Evolutionary conservation across 2,329 filamentous ascomycete genomes (phyloP).

Genomic region (Lecanicillium sp.): DNA sequence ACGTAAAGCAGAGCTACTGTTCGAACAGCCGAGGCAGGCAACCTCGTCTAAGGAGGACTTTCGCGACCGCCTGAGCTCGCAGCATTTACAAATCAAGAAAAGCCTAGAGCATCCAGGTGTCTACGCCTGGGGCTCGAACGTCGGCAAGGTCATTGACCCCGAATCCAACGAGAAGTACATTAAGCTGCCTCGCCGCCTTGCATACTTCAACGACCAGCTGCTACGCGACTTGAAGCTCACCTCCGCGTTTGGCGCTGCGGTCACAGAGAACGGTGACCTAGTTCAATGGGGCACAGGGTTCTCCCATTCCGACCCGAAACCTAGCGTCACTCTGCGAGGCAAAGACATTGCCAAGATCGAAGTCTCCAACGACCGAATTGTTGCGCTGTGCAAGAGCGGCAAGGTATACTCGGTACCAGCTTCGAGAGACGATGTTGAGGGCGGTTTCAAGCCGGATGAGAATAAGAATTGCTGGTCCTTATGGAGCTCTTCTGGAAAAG

Average conservation of each 20-base stretch:
- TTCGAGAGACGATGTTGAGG: slow-evolving; percentile 62
- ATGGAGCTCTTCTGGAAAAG: slow-evolving; percentile 42
- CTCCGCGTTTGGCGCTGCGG: slow-evolving; percentile 73
- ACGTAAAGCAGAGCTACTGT: slow-evolving; percentile 50
- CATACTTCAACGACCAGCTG: slow-evolving; percentile 77
- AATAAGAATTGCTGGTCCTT: slow-evolving; percentile 62
- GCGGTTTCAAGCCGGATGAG: slow-evolving; percentile 57
- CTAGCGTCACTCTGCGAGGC: slow-evolving; percentile 67
- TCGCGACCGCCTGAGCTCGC: slow-evolving; percentile 70
- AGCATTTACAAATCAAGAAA: slow-evolving; percentile 80
- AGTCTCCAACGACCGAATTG: slow-evolving; percentile 75
- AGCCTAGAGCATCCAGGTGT: slow-evolving; percentile 81
- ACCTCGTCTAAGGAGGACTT: slow-evolving; percentile 63
- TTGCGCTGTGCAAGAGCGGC: slow-evolving; percentile 70
- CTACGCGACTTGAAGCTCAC: slow-evolving; percentile 85
- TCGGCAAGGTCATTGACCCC: slow-evolving; percentile 77
- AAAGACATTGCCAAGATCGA: slow-evolving; percentile 73
- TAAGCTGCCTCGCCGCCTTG: slow-evolving; percentile 72
- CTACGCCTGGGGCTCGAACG: slow-evolving; percentile 90
- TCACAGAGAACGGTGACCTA: slow-evolving; percentile 81
- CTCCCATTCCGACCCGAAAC: slow-evolving; percentile 56
- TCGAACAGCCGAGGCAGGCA: slow-evolving; percentile 59
- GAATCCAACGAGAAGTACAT: slow-evolving; percentile 70
- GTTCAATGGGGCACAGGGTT: slow-evolving; percentile 87
- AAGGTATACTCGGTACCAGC: slow-evolving; percentile 80